These are phyloP conservation scores for Alternaria solani DNA, from an alignment of 2,329 filamentous ascomycete genomes.

Conservation along the genomic window DNA sequence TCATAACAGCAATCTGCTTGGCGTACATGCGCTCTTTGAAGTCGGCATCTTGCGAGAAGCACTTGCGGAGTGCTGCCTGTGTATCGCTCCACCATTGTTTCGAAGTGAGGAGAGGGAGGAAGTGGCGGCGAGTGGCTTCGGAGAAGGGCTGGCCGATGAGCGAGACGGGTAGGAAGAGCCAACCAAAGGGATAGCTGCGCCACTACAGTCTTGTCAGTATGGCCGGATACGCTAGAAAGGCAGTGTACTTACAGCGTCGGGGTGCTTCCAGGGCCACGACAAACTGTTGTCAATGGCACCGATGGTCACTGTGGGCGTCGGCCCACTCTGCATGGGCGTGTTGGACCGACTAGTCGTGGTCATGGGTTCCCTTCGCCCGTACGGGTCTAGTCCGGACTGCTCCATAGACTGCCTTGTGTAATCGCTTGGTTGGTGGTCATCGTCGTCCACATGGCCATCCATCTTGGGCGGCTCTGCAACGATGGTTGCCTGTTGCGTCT, in stretches of 20 bases:
- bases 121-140: constrained; percentile 90
- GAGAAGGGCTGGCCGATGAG: constrained; percentile 97
- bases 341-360: constrained; percentile 68
- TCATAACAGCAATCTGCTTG: constrained; percentile 98
- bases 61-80: constrained; percentile 80
- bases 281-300: constrained; percentile 98
- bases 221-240: not conserved
- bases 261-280: constrained; percentile 99
- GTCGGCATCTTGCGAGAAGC: constrained; percentile 92
- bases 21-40: constrained; percentile 99
- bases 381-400: constrained; percentile 61
- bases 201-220: constrained; percentile 56
- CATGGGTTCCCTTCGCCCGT: constrained; percentile 85
- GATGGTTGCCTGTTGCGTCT: constrained; percentile 82
- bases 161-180: constrained; percentile 96
- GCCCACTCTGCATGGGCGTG: constrained; percentile 61
- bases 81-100: constrained; percentile 98
- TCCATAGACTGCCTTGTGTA: constrained; percentile 70
- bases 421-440: constrained; percentile 56
- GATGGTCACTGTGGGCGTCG: constrained; percentile 72
- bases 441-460: constrained; percentile 55
- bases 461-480: constrained; percentile 81
- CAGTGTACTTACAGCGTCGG: constrained; percentile 73
- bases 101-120: constrained; percentile 92
- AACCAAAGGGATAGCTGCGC: constrained; percentile 94